phyloP scores from a whole-genome alignment of 164 flowering plant species.

The Taxillus chinensis region DNA sequence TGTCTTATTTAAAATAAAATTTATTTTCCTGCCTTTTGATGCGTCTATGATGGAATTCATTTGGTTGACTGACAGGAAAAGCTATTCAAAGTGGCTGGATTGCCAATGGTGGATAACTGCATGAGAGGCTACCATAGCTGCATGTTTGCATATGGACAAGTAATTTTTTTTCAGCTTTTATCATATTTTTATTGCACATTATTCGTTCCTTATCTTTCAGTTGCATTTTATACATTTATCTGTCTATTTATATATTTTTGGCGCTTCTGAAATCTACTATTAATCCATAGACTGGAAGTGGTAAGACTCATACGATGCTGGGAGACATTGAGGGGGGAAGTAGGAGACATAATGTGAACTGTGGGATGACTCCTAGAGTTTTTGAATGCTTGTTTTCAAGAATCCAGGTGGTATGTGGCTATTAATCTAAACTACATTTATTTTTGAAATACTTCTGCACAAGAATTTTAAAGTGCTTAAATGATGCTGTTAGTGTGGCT shows the following conservation, averaged over 20 bases:
- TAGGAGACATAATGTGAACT: conserved; percentile 82
- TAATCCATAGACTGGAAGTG: conserved; percentile 84
- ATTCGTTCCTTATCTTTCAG: neutral
- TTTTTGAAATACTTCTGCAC: neutral
- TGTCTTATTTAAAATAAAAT: neutral
- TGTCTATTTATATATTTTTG: neutral
- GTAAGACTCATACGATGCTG: conserved; percentile 97
- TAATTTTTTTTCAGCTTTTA: conserved; percentile 17
- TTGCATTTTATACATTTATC: neutral
- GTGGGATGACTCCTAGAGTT: conserved; percentile 97
- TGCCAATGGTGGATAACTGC: conserved; percentile 95
- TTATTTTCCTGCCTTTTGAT: neutral
- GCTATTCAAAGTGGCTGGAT: conserved; percentile 85
- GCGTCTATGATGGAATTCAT: neutral
- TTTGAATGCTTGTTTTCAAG: conserved; percentile 83
- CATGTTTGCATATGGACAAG: conserved; percentile 99
- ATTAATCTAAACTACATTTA: neutral
- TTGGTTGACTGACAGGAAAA: conserved; percentile 50
- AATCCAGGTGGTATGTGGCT: conserved; percentile 68
- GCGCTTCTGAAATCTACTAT: neutral
- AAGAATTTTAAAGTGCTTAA: no score
- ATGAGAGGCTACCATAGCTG: conserved; percentile 95
- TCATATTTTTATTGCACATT: neutral
- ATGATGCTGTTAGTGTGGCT: no score
- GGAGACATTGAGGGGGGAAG: conserved; percentile 96